Evolutionary conservation across 1,284 basidiomycete genomes (phyloP).

Genomic region (Rhodotorula sp.): DNA sequence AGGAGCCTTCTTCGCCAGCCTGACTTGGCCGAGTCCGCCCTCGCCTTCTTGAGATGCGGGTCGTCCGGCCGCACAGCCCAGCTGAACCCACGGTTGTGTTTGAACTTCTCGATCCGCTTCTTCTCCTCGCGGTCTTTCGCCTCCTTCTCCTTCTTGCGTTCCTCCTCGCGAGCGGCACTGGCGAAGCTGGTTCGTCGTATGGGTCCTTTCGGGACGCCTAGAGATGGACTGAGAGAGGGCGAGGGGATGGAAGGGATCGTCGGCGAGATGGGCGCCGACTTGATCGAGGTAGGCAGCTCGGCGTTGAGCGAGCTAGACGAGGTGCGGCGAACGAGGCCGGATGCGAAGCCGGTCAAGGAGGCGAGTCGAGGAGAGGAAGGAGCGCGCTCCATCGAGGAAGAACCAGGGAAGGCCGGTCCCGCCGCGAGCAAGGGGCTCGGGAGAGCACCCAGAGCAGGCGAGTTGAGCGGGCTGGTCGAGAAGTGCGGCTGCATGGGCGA

Average conservation of each 20-base stretch:
- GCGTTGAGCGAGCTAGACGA: slow-evolving; percentile 25
- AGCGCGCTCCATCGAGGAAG: slow-evolving; percentile 11
- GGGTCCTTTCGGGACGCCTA: slow-evolving; percentile 7
- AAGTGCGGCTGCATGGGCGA: slow-evolving; percentile 9
- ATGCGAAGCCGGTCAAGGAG: slow-evolving; percentile 32
- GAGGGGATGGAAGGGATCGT: slow-evolving; percentile 8
- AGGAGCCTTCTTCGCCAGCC: neutral
- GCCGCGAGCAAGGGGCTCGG: slow-evolving; percentile 15
- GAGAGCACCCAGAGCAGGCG: slow-evolving; percentile 19
- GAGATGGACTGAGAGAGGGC: slow-evolving; percentile 13
- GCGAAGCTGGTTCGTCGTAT: slow-evolving; percentile 23
- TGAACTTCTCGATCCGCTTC: neutral
- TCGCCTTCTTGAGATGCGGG: neutral
- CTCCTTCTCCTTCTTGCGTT: slow-evolving; percentile 30
- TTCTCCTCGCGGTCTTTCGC: slow-evolving; percentile 18
- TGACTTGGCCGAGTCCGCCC: neutral
- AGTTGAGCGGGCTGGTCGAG: slow-evolving; percentile 24
- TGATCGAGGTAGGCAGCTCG: slow-evolving; percentile 26
- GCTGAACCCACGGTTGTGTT: slow-evolving; percentile 32
- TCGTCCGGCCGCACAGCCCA: slow-evolving; percentile 21
- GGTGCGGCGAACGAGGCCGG: slow-evolving; percentile 32
- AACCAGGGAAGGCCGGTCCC: slow-evolving; percentile 13
- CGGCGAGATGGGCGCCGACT: slow-evolving; percentile 13
- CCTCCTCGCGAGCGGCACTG: slow-evolving; percentile 32
- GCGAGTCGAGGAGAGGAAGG: slow-evolving; percentile 33